These are phyloP conservation scores for Cladobotryum mycophilum DNA, from an alignment of 2,329 filamentous ascomycete species.

Conservation along the genomic window DNA sequence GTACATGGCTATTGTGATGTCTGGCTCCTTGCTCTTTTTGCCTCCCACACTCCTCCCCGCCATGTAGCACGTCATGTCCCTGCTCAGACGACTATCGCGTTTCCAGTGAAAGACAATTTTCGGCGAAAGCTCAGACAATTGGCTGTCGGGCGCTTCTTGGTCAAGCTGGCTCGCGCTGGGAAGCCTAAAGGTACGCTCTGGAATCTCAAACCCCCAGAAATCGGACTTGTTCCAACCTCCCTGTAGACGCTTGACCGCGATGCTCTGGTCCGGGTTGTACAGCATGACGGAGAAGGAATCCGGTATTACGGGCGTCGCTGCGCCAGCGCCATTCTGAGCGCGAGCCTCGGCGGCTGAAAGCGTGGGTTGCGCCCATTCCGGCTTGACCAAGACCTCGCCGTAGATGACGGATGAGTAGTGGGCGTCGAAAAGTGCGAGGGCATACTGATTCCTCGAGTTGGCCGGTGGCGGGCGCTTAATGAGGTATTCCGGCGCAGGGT, in stretches of 20 bases:
- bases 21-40: conserved; percentile 85
- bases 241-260: conserved; percentile 63
- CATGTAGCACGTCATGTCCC: conserved; percentile 83
- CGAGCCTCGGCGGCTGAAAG: conserved; percentile 77
- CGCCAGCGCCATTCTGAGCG: conserved; percentile 55
- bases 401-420: conserved; percentile 76
- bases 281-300: conserved; percentile 77
- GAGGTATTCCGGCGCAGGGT: conserved; percentile 74
- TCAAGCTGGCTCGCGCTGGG: conserved; percentile 77
- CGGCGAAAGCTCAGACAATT: conserved; percentile 50
- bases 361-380: conserved; percentile 78
- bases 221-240: conserved; percentile 75
- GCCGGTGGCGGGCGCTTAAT: conserved; percentile 66
- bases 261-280: conserved; percentile 86
- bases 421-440: conserved; percentile 76
- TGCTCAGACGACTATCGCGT: conserved; percentile 76
- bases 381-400: conserved; percentile 76
- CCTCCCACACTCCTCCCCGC: conserved; percentile 68
- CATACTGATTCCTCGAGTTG: conserved; percentile 75
- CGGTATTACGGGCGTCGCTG: conserved; percentile 61
- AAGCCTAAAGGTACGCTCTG: conserved; percentile 72
- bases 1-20: conserved; percentile 91
- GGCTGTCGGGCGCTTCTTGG: conserved; percentile 48
- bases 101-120: conserved; percentile 85
- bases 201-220: conserved; percentile 89